A percentile compares a stretch with the other conserved stretches of the same genome.
Evolutionary conservation across 768 basidiomycete species (phyloP).

Genomic region (Agrocybe pediades): DNA sequence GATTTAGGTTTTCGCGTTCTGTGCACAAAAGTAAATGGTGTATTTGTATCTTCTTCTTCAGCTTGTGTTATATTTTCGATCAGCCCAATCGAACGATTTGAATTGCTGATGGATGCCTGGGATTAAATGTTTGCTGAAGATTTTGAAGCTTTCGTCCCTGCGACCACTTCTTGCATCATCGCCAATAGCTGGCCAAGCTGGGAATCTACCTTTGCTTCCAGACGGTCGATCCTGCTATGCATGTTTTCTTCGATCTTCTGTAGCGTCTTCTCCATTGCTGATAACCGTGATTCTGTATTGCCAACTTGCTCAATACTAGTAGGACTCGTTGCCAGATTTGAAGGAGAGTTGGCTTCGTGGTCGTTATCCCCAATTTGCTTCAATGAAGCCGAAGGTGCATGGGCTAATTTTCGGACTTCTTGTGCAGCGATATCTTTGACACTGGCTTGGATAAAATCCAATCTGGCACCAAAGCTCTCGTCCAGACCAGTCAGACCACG

Average conservation of each 20-base stretch:
- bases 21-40: no score
- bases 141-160: no score
- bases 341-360: not conserved
- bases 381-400: no score
- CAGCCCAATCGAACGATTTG: no score
- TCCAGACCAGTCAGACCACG: not conserved
- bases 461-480: not conserved
- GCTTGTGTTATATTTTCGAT: no score
- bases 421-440: not conserved
- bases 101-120: no score
- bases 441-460: not conserved
- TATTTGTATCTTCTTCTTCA: no score
- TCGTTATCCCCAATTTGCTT: not conserved
- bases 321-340: not conserved
- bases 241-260: not conserved
- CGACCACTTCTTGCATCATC: not conserved
- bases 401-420: not conserved
- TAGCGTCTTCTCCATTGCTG: not conserved
- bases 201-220: not conserved
- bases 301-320: not conserved
- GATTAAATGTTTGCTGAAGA: no score
- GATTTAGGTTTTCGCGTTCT: no score
- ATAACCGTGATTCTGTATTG: not conserved
- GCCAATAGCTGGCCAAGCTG: not conserved
- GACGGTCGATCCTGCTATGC: not conserved